A percentile compares a stretch with the other conserved stretches of the same genome.
Conservation (phyloP, 805 yeast genomes). For the Saccharomycopsis sp. region DNA sequence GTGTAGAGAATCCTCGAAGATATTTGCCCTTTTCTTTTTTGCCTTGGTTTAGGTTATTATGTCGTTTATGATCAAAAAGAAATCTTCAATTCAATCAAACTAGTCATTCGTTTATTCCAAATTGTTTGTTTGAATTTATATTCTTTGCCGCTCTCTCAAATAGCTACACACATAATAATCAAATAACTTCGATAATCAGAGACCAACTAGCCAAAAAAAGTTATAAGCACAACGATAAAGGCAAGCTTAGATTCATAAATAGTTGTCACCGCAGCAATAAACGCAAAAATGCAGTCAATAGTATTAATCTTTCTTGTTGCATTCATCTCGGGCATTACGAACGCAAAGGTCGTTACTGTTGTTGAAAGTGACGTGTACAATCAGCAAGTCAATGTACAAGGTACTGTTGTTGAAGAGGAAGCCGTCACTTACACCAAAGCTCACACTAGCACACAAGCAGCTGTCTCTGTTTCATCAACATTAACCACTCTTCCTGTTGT, state of each 20-base stretch:
- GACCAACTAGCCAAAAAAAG: background rate
- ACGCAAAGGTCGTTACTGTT: constrained; percentile 18
- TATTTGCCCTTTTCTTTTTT: background rate
- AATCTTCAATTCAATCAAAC: background rate
- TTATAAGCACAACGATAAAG: background rate
- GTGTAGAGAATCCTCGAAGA: background rate
- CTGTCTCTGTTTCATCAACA: constrained; percentile 22
- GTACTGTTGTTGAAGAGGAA: constrained; percentile 24
- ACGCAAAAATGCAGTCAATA: background rate
- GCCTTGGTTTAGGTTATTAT: too few relatives aligned
- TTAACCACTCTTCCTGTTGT: constrained; percentile 25
- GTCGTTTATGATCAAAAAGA: background rate
- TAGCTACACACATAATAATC: background rate
- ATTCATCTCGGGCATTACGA: constrained; percentile 4
- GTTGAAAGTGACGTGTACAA: constrained; percentile 21
- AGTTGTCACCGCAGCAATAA: background rate
- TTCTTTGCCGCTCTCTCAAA: background rate
- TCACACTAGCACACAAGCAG: constrained; percentile 19
- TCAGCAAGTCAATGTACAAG: constrained; percentile 29
- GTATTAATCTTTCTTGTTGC: background rate
- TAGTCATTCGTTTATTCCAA: constrained; percentile 3
- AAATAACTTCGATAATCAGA: background rate
- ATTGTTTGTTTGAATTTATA: background rate
- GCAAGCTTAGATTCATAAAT: background rate
- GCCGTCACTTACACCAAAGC: constrained; percentile 27